Evolutionary conservation across 371 early-diverging fungal genomes (phyloP).

Genomic region (Actinomortierella wolfii): DNA sequence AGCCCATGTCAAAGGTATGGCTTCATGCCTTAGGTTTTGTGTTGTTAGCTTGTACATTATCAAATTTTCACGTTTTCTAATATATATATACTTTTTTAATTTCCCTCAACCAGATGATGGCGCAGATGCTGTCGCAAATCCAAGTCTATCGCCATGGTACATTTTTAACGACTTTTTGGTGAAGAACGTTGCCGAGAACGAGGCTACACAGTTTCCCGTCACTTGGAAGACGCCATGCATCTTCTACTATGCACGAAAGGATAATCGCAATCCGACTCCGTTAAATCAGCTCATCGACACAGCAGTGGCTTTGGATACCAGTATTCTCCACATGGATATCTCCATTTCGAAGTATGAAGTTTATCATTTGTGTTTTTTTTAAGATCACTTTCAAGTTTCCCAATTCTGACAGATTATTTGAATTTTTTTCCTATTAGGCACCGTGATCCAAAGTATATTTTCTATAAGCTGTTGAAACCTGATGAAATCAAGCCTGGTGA

Average conservation of each 20-base stretch:
- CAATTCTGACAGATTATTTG: too few species aligned
- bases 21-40: too few species aligned
- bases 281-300: slow-evolving; percentile 27
- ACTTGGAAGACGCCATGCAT: slow-evolving; percentile 84
- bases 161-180: slow-evolving; percentile 95
- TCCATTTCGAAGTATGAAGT: slow-evolving; percentile 23
- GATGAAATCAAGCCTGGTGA: slow-evolving; percentile 68
- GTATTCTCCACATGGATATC: slow-evolving; percentile 21
- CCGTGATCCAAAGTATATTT: slow-evolving; percentile 55
- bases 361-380: background rate
- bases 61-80: too few species aligned
- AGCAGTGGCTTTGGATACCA: slow-evolving; percentile 13
- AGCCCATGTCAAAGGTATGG: slow-evolving; percentile 69
- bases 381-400: slow-evolving; percentile 3
- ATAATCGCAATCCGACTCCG: slow-evolving; percentile 49
- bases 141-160: slow-evolving; percentile 70
- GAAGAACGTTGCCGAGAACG: slow-evolving; percentile 67
- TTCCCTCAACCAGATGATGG: slow-evolving; percentile 46
- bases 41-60: too few species aligned
- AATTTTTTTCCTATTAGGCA: too few species aligned
- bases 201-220: slow-evolving; percentile 70
- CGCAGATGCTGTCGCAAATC: background rate
- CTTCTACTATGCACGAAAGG: slow-evolving; percentile 69
- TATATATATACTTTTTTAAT: slow-evolving; percentile 8
- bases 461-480: slow-evolving; percentile 53